Evolutionary conservation across 2,329 filamentous ascomycete species (phyloP).

Genomic region (Paraconiothyrium brasiliense): DNA sequence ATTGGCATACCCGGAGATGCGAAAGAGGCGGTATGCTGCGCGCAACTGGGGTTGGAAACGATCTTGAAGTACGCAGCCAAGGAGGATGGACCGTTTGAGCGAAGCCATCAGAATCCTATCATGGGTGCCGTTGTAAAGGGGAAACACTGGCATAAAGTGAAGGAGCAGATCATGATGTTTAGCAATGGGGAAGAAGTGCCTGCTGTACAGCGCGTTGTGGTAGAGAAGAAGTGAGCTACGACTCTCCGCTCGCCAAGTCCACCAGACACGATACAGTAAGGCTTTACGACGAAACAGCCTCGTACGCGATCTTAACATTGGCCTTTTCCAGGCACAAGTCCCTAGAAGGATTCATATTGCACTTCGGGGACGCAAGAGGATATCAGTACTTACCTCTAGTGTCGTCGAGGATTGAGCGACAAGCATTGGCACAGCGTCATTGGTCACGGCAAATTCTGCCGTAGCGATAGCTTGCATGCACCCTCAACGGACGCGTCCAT

Average conservation of each 20-base stretch:
- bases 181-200: constrained; percentile 21
- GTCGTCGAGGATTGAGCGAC: too few species aligned
- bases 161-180: constrained; percentile 24
- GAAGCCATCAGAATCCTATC: not conserved
- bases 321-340: too few species aligned
- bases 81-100: constrained; percentile 2
- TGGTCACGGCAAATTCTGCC: not conserved
- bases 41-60: constrained; percentile 69
- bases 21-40: constrained; percentile 69
- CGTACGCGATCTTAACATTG: not conserved
- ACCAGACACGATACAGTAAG: not conserved
- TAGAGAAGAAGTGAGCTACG: constrained; percentile 1
- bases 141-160: constrained; percentile 25
- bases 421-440: not conserved
- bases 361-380: too few species aligned
- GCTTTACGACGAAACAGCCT: not conserved
- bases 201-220: constrained; percentile 10
- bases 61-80: constrained; percentile 23
- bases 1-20: constrained; percentile 66
- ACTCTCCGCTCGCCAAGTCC: not conserved
- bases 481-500: too few species aligned
- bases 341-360: too few species aligned
- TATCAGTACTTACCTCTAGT: too few species aligned
- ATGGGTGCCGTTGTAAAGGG: constrained; percentile 25
- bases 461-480: not conserved